phyloP scores from a whole-genome alignment of 2,329 filamentous ascomycete genomes.

The Neonectria magnoliae region DNA sequence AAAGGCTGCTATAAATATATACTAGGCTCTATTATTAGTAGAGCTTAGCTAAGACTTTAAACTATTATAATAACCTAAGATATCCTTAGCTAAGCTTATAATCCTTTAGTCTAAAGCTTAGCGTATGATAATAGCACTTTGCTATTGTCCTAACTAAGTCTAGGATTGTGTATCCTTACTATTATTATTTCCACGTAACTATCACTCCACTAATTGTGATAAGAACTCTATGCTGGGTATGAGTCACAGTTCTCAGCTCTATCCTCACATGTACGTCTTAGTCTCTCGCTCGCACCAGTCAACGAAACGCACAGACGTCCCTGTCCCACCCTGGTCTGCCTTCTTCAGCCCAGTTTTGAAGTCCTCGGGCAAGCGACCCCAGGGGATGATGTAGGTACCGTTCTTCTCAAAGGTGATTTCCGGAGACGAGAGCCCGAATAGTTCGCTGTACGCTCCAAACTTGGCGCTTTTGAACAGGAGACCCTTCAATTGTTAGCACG shows the following conservation, averaged over 20 bases:
- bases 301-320: conserved; percentile 18
- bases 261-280: conserved; percentile 5
- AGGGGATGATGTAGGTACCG: conserved; percentile 27
- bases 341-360: conserved; percentile 25
- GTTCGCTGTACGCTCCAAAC: conserved; percentile 33
- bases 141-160: too few species aligned
- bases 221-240: background rate
- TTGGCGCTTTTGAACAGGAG: conserved; percentile 32
- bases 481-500: conserved; percentile 12
- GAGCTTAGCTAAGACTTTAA: too few species aligned
- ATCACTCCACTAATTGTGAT: too few species aligned
- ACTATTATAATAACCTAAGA: too few species aligned
- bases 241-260: background rate
- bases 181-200: too few species aligned
- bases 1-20: too few species aligned
- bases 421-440: conserved; percentile 34
- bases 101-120: too few species aligned
- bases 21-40: too few species aligned
- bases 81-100: too few species aligned
- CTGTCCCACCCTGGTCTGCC: conserved; percentile 16
- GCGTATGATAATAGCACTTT: too few species aligned
- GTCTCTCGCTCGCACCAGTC: conserved; percentile 31
- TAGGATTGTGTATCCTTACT: too few species aligned
- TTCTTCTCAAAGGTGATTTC: conserved; percentile 29
- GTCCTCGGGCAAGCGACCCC: conserved; percentile 29